Evolutionary conservation across 148 eudicot species (phyloP), one percentile per base, ranked within the genome.

Genomic region (Rhododendron ferrugineum): DNA sequence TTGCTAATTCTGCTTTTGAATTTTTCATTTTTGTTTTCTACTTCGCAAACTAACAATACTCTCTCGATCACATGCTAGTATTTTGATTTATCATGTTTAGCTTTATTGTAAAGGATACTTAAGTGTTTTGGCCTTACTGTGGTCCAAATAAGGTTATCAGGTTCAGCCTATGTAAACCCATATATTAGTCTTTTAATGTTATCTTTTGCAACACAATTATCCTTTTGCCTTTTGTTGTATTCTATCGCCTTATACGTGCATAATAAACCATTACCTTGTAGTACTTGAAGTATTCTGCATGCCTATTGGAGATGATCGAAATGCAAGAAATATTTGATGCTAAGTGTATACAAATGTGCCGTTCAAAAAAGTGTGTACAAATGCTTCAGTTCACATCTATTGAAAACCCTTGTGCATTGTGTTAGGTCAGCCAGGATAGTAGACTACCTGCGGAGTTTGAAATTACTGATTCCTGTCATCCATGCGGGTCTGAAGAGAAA

Each of bases 391-490:
- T 32, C 30, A 56, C 44, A 1, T 77, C 46, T 8, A 70, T 85
- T 85, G 47, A 79, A 77, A 72, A 73, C 23, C 60, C 20, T 81
- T 4, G 34, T 80, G 46, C 52, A 16, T 89, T 88, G 72, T 91
- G 88, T 84, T 89, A 34, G 89, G 82, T 87, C 94, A 96, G 99
- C 90, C 99, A 96, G 92, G 99, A 96, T 84, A 96, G 99, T 82
- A 93, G 99, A 90, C 92, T 96, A 54, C 99, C 99, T 88, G 98
- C 99, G 78, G 99, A 96, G 86, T 96, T 96, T 89, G 99, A 96
- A 90, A 93, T 96, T 84, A 93, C 96, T 3, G 90, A 95, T 83
- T 94, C 91, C 84, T 93, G 94, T 79, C 93, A 93, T 88, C 95
- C 95, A 72, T 89, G 85, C 89, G 98, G 94, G 84, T 93, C 95